phyloP scores from a whole-genome alignment of 257 asterid genomes.

The Plantago ovata region DNA sequence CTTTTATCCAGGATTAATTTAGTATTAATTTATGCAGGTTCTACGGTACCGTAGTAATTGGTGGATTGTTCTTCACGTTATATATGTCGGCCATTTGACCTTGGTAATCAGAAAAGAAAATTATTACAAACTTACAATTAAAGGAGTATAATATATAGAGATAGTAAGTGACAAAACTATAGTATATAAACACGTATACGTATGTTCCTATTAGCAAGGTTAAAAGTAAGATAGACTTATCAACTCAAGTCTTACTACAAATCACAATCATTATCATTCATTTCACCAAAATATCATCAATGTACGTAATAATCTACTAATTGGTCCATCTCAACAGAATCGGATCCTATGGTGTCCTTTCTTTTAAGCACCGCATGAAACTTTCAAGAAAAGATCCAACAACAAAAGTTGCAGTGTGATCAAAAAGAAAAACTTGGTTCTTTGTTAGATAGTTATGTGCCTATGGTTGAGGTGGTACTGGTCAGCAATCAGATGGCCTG shows the following conservation, averaged over 20 bases:
- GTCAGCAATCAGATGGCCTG: slow-evolving; percentile 53
- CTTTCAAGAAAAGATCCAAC: too few relatives aligned
- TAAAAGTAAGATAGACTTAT: neutral
- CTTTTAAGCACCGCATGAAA: too few relatives aligned
- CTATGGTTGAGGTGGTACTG: slow-evolving; percentile 29
- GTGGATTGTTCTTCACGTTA: too few relatives aligned
- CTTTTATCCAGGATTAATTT: too few relatives aligned
- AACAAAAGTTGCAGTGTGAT: too few relatives aligned
- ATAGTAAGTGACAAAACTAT: neutral
- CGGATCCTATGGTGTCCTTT: too few relatives aligned
- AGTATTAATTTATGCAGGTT: too few relatives aligned
- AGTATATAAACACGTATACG: neutral
- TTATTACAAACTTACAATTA: neutral
- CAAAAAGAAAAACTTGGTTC: too few relatives aligned
- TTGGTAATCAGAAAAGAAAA: too few relatives aligned
- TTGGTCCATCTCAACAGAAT: neutral
- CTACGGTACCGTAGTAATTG: too few relatives aligned
- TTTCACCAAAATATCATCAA: neutral
- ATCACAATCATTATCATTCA: neutral
- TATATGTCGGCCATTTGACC: neutral
- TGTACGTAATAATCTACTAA: too few relatives aligned
- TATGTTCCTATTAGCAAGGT: neutral
- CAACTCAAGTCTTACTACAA: neutral
- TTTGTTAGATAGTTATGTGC: slow-evolving; percentile 29
- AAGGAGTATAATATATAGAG: neutral